These are phyloP conservation scores for Fusarium sp. DNA, from an alignment of 2,329 filamentous ascomycete species.

Conservation along the genomic window DNA sequence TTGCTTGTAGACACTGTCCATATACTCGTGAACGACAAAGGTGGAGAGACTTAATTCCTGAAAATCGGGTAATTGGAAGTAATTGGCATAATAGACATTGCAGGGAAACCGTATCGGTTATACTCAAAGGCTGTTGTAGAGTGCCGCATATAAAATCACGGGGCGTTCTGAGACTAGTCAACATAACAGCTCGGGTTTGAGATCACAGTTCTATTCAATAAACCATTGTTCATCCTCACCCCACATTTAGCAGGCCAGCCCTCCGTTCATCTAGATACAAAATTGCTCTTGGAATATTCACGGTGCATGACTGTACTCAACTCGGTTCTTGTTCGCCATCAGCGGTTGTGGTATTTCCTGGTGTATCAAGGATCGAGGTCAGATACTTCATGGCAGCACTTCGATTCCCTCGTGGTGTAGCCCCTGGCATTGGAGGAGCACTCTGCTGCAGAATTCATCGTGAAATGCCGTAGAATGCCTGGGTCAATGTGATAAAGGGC, in stretches of 20 bases:
- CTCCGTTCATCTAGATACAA: accelerated
- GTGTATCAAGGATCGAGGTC: background rate
- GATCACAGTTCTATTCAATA: background rate
- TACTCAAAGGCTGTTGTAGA: background rate
- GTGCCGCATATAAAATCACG: background rate
- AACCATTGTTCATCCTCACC: background rate
- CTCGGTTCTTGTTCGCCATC: background rate
- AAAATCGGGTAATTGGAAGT: background rate
- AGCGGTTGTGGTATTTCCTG: background rate
- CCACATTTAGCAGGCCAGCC: background rate
- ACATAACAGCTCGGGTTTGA: background rate
- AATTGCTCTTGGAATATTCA: background rate
- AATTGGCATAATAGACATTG: background rate
- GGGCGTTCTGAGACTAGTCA: background rate
- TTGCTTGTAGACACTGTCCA: background rate
- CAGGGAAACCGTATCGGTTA: background rate
- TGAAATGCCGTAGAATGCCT: too few relatives aligned
- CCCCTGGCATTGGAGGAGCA: background rate
- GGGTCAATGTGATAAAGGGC: background rate
- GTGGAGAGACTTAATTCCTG: background rate
- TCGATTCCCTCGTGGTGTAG: background rate
- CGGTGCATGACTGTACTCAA: background rate
- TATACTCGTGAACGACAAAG: background rate
- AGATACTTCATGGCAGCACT: background rate
- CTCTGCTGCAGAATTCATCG: background rate